phyloP scores from a whole-genome alignment of 108 stramenopile genomes.

The Nitzschia inconspicua region DNA sequence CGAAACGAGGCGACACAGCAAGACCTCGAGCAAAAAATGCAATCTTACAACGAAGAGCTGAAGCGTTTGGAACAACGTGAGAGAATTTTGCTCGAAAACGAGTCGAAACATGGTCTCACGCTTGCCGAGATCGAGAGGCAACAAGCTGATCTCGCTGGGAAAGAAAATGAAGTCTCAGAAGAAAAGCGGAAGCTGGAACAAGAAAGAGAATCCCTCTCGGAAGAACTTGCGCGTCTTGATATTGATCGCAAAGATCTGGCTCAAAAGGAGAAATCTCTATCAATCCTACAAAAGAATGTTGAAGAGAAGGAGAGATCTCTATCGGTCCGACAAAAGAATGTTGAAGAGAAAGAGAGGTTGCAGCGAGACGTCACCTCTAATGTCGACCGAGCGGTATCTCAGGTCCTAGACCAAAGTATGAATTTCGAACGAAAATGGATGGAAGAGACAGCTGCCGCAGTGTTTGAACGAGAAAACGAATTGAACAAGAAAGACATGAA shows the following conservation, averaged over 20 bases:
- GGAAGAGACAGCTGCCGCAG: slow-evolving; percentile 39
- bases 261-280: slow-evolving; percentile 2
- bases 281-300: not conserved
- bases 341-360: slow-evolving; percentile 6
- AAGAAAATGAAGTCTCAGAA: no score
- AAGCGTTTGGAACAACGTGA: slow-evolving; percentile 9
- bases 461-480: slow-evolving; percentile 35
- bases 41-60: slow-evolving; percentile 26
- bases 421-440: slow-evolving; percentile 36
- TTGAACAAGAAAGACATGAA: slow-evolving; percentile 19
- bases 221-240: slow-evolving; percentile 7
- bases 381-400: slow-evolving; percentile 28
- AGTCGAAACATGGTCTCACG: slow-evolving; percentile 1
- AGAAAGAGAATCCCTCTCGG: not conserved
- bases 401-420: slow-evolving; percentile 37
- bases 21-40: slow-evolving; percentile 27
- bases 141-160: no score
- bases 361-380: slow-evolving; percentile 1
- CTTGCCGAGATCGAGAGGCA: not conserved
- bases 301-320: slow-evolving; percentile 2
- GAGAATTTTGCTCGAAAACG: slow-evolving; percentile 23
- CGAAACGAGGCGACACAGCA: not conserved
- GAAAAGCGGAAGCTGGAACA: not conserved
- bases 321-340: not conserved
- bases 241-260: slow-evolving; percentile 11